Percentiles rank a stretch among this genome's conserved stretches.
Conservation (phyloP, 2,329 filamentous ascomycete species). For the Aspergillus calidoustus region DNA sequence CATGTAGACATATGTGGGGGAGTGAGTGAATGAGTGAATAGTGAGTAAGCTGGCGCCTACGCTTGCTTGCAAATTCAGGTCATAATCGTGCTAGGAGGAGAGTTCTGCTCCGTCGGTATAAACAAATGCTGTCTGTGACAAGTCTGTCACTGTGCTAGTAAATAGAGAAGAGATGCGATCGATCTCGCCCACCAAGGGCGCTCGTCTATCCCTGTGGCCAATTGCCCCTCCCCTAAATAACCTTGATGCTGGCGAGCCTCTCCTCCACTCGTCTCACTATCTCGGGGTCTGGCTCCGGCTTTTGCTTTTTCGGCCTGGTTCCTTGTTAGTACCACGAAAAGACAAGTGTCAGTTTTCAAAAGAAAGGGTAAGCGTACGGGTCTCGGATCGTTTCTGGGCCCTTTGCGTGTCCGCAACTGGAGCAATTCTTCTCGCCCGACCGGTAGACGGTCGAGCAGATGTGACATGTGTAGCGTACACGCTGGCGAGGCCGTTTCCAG, state of each 20-base stretch:
- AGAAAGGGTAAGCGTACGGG: constrained; percentile 39
- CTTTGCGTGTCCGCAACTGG: constrained; percentile 46
- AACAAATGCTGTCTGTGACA: background rate
- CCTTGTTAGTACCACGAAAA: constrained; percentile 16
- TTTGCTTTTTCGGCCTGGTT: constrained; percentile 46
- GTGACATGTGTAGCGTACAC: constrained; percentile 50
- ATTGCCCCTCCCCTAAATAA: constrained; percentile 13
- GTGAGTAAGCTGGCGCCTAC: background rate
- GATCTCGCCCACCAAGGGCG: background rate
- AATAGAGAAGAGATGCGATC: background rate
- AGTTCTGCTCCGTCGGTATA: constrained; percentile 2
- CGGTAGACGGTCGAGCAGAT: constrained; percentile 41
- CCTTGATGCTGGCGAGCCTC: constrained; percentile 36
- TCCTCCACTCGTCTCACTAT: constrained; percentile 45
- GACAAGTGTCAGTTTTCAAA: background rate
- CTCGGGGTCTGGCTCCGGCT: constrained; percentile 45
- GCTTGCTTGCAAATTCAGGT: background rate
- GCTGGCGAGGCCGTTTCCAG: constrained; percentile 41
- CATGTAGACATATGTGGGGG: background rate
- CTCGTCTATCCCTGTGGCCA: background rate
- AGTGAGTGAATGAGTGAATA: background rate
- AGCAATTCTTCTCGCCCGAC: constrained; percentile 39
- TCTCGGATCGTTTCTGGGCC: constrained; percentile 47
- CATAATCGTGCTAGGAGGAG: background rate
- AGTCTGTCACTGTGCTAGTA: background rate